Evolutionary conservation across 2,329 filamentous ascomycete species (phyloP), one percentile per base, ranked within the genome.

Genomic region (Magnaporthales sp.): DNA sequence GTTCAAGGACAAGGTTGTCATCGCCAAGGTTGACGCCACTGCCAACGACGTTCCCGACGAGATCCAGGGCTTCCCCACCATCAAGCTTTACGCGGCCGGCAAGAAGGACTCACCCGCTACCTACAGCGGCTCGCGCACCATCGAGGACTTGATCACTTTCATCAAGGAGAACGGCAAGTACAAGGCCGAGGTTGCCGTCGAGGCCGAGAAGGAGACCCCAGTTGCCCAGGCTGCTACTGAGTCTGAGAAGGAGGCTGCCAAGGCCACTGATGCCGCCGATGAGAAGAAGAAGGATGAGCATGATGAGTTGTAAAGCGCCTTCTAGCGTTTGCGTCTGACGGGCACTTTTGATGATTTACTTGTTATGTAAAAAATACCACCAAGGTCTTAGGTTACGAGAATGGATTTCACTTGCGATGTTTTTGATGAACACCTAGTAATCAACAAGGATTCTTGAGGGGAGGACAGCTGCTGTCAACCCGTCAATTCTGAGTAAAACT

Each of bases 11-110:
- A 89, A 92, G 81, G 91, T 99, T 68, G 84, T 95, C 74, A 91
- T 99, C 76, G 95, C 93, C 80, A 99, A 99, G 90, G 90, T 99
- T 72, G 95, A 99, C 76, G 95, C 95, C 68, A 99, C 95, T 69
- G 81, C 82, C 82, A 99, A 99, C 83, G 95, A 99, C 74, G 92
- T 98, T 67, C 95, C 95, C 67, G 94, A 98, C 80, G 92, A 97
- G 83, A 92, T 99, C 76, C 87, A 92, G 80, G 95, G 95, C 70
- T 99, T 99, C 90, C 95, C 95, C 67, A 99, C 95, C 78, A 97
- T 99, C 87, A 98, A 98, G 87, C 87, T 99, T 72, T 99, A 88
- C 90, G 87, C 92, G 70, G 95, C 95, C 73, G 93, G 93, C 75
- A 85, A 86, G 80, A 99, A 99, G 89, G 84, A 86, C 75, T 83